phyloP scores from a whole-genome alignment of 2,329 filamentous ascomycete species.

The Proliferodiscus dingleyae region DNA sequence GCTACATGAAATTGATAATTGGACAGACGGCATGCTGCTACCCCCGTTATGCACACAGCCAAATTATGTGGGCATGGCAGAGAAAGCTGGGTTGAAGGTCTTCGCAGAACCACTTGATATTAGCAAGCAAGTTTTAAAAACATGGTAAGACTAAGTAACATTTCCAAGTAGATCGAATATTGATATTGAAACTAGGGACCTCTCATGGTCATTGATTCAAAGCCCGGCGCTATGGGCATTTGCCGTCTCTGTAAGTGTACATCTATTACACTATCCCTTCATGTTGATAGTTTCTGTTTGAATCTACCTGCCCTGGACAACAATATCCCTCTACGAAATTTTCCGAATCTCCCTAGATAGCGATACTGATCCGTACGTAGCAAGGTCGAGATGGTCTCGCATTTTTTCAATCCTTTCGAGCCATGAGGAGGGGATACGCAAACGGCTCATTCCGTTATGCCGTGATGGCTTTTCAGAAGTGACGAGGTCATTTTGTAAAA shows the following conservation, averaged over 20 bases:
- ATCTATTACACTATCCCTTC: no score
- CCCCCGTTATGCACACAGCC: slow-evolving; percentile 50
- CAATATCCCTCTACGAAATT: no score
- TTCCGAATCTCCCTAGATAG: no score
- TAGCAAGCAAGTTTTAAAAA: slow-evolving; percentile 52
- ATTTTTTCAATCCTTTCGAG: slow-evolving; percentile 56
- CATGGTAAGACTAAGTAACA: slow-evolving; percentile 42
- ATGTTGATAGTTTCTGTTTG: no score
- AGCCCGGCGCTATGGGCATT: slow-evolving; percentile 58
- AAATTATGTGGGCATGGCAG: slow-evolving; percentile 49
- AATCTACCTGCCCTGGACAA: no score
- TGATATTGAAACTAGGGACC: slow-evolving; percentile 43
- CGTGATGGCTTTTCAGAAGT: slow-evolving; percentile 52
- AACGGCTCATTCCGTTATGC: slow-evolving; percentile 55
- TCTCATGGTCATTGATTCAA: slow-evolving; percentile 56
- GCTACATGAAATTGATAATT: neutral
- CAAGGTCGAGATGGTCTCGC: slow-evolving; percentile 56
- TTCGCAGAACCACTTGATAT: slow-evolving; percentile 49
- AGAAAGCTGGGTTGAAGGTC: slow-evolving; percentile 42
- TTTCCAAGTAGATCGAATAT: neutral
- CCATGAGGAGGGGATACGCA: slow-evolving; percentile 55
- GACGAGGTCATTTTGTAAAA: neutral
- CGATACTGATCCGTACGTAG: no score
- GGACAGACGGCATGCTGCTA: slow-evolving; percentile 54
- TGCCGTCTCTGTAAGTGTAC: slow-evolving; percentile 51